These are phyloP conservation scores for Jacaranda mimosifolia DNA, from an alignment of 257 asterid genomes.

Conservation along the genomic window DNA sequence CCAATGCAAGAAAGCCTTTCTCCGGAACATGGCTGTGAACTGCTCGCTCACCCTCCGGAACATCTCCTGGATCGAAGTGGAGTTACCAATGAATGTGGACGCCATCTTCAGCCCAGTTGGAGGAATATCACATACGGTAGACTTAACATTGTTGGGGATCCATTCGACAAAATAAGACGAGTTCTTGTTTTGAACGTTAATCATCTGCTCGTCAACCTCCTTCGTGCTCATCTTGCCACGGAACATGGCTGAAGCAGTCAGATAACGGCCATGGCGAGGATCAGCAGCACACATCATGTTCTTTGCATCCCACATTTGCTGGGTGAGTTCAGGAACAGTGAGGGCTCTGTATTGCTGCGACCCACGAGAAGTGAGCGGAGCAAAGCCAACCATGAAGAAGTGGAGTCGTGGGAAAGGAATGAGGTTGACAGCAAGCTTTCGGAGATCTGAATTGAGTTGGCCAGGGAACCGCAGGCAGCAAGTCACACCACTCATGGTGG, in stretches of 20 bases:
- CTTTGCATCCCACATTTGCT: conserved; percentile 59
- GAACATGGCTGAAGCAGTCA: conserved; percentile 61
- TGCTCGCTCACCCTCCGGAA: conserved; percentile 59
- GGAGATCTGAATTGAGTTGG: conserved; percentile 56
- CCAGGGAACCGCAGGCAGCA: conserved; percentile 64
- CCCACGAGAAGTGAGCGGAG: conserved; percentile 59
- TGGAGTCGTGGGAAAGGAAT: conserved; percentile 58
- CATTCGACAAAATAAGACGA: conserved; percentile 57
- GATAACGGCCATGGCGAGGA: conserved; percentile 55
- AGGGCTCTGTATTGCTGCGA: conserved; percentile 59
- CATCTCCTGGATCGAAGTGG: conserved; percentile 61
- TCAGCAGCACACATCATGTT: conserved; percentile 59
- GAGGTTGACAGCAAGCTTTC: conserved; percentile 59
- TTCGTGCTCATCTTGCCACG: conserved; percentile 60
- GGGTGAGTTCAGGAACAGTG: conserved; percentile 57
- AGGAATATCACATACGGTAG: conserved; percentile 55
- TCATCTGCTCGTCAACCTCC: conserved; percentile 59
- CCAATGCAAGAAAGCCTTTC: conserved; percentile 67
- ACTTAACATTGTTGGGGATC: conserved; percentile 59
- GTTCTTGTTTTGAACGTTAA: conserved; percentile 55
- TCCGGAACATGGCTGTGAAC: conserved; percentile 57
- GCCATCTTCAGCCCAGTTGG: conserved; percentile 58
- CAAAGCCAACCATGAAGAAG: conserved; percentile 61
- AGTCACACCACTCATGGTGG: conserved; percentile 65
- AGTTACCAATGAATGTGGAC: conserved; percentile 54